Evolutionary conservation across 2,329 filamentous ascomycete genomes (phyloP).

Genomic region (Fusarium oligoseptatum): DNA sequence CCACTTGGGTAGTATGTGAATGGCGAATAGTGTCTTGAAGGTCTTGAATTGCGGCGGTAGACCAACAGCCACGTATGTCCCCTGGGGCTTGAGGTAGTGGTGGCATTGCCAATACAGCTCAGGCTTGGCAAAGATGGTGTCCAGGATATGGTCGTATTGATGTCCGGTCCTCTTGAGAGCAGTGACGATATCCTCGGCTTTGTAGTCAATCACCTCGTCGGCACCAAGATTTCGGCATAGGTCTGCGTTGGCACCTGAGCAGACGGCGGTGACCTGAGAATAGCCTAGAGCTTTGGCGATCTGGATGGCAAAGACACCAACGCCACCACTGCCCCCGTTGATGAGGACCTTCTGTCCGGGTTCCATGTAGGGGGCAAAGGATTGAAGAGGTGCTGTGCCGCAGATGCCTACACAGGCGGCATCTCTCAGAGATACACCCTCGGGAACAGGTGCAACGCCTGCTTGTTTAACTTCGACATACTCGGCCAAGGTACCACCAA

Average conservation of each 20-base stretch:
- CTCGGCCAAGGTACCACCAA: conserved; percentile 27
- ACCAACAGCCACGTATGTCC: conserved; percentile 28
- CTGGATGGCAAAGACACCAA: conserved; percentile 34
- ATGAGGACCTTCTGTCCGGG: conserved; percentile 12
- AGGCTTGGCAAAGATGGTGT: conserved; percentile 24
- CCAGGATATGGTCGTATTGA: conserved; percentile 21
- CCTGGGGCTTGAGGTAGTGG: conserved; percentile 16
- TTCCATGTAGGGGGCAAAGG: not conserved
- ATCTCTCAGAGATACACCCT: conserved; percentile 16
- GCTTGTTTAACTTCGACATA: conserved; percentile 27
- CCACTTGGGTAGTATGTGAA: conserved; percentile 26
- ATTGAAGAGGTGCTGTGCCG: conserved; percentile 24
- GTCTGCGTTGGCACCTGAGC: conserved; percentile 10
- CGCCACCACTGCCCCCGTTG: conserved; percentile 37
- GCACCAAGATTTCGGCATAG: conserved; percentile 28
- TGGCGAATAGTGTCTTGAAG: conserved; percentile 17
- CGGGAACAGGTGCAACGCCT: conserved; percentile 4
- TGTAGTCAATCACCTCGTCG: conserved; percentile 24
- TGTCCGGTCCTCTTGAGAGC: not conserved
- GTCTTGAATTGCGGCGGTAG: conserved; percentile 9
- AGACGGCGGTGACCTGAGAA: conserved; percentile 18
- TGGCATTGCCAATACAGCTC: conserved; percentile 34
- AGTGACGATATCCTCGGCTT: not conserved
- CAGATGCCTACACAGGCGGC: conserved; percentile 32
- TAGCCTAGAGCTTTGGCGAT: conserved; percentile 28